A percentile compares a stretch with the other conserved stretches of the same genome.
Evolutionary conservation across 2,329 filamentous ascomycete genomes (phyloP).

Genomic region (Ascochyta clinopodiicola): DNA sequence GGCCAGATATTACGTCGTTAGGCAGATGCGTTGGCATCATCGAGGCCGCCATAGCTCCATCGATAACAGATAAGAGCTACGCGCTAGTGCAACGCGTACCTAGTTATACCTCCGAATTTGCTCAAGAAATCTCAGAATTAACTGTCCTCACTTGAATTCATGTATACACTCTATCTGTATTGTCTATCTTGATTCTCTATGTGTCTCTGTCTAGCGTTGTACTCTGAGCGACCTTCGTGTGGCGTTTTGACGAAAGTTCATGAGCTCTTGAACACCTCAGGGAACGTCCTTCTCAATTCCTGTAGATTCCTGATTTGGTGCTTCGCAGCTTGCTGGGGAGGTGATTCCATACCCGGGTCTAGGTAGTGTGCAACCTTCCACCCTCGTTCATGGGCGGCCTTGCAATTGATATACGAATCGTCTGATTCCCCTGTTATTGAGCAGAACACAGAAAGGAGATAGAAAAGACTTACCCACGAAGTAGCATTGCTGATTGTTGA

Average conservation of each 20-base stretch:
- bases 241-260: neutral
- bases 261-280: slow-evolving; percentile 78
- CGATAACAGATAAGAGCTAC: slow-evolving; percentile 10
- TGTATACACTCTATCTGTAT: neutral
- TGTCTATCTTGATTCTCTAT: neutral
- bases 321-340: slow-evolving; percentile 69
- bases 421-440: slow-evolving; percentile 61
- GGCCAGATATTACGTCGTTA: neutral
- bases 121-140: neutral
- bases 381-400: slow-evolving; percentile 75
- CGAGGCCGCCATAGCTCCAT: slow-evolving; percentile 9
- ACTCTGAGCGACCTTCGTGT: neutral
- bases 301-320: slow-evolving; percentile 77
- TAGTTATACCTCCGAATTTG: neutral
- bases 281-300: slow-evolving; percentile 78
- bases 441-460: neutral
- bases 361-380: slow-evolving; percentile 89
- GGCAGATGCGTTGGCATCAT: slow-evolving; percentile 18
- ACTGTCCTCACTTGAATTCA: too few species aligned
- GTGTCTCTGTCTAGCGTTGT: neutral
- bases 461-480: slow-evolving; percentile 77
- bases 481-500: slow-evolving; percentile 75
- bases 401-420: slow-evolving; percentile 85
- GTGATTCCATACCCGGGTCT: slow-evolving; percentile 73
- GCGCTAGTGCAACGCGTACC: neutral